Base-by-base conservation (phyloP, 306 rosid species). In the Dryas alaskensis region DNA sequence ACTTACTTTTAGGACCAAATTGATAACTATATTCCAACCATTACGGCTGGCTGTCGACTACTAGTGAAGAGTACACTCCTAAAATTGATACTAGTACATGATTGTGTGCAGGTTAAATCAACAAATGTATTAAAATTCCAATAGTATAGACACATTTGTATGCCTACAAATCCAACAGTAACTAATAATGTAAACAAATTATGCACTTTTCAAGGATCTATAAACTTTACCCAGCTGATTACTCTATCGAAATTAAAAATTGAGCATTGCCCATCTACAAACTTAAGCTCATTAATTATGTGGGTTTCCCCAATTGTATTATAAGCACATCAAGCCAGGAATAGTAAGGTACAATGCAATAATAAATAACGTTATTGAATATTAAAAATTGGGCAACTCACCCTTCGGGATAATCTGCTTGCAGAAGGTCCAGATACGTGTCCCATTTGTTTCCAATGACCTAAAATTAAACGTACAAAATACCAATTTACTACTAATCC, bases 371-470 rank as follows among this genome's bases (percentile, higher is more conserved):
- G 4, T 7, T 16, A 50, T 60, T 46, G 43, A 45, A 44, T 14
- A 48, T 49, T 4, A 48, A 46, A 22, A 69, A 6, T 7, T 13
- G 8, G 44, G 59, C 43, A 10, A 69, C 87, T 50, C 6, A 89
- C 98, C 97, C 98, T 89, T 94, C 98, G 19, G 84, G 64, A 69
- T 91, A 94, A 72, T 94, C 98, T 0, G 97, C 84, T 67, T 94
- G 97, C 39, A 91, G 86, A 85, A 94, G 96, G 69, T 94, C 97
- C 40, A 94, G 88, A 76, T 94, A 94, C 6, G 86, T 50, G 49
- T 94, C 98, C 97, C 98, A 94, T 77, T 94, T 94, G 91, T 94
- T 89, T 67, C 96, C 98, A 52, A 94, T 91, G 45, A 94, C 96
- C 98, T 89, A 78, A 19, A 45, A 84, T 8, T 16, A 27, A 45